Base-by-base conservation (phyloP, 2,329 filamentous ascomycete species). In the Pseudogymnoascus sp. region DNA sequence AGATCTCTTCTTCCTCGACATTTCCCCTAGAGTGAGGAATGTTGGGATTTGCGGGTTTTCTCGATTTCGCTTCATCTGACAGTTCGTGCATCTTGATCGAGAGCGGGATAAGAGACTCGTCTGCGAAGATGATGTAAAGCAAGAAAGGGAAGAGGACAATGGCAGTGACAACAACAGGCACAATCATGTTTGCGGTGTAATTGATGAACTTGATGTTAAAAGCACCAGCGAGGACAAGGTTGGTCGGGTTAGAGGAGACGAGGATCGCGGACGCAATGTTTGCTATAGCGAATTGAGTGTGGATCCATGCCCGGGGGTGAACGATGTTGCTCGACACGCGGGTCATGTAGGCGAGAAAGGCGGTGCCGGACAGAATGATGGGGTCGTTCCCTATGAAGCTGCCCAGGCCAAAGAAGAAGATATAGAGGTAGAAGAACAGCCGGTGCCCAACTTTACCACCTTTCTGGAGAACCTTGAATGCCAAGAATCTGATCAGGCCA, bases 171-270 rank as follows among this genome's bases (percentile, higher is more conserved):
- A 89, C 75, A 1, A 89, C 86, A 0, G 88, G 88, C 0, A 91
- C 86, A 16, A 91, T 87, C 81, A 91, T 88, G 70, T 91, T 89
- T n/a, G 86, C 88, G 0, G 88, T 90, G 70, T 91, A 91, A 42
- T 83, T 79, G 70, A 91, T 84, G 72, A 91, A 91, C 60, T 82
- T 87, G 76, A 91, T 87, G 3, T 82, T 70, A 69, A 91, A 91
- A 1, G 88, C 88, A 3, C 88, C 88, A 0, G 88, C 87, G 0
- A 91, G 80, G 0, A 91, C 88, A 6, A 91, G 80, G 63, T 91
- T 91, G 2, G 89, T 91, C 0, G 89, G 89, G 65, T 91, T 91
- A 0, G 88, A 91, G 0, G 88, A 91, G 8, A 92, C 89, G 7
- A 92, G 77, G 23, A 91, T 89, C 0, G 89, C 88, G 0, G 88